These are phyloP conservation scores for Penicillium salamii DNA, from an alignment of 495 filamentous ascomycete genomes.

Conservation along the genomic window DNA sequence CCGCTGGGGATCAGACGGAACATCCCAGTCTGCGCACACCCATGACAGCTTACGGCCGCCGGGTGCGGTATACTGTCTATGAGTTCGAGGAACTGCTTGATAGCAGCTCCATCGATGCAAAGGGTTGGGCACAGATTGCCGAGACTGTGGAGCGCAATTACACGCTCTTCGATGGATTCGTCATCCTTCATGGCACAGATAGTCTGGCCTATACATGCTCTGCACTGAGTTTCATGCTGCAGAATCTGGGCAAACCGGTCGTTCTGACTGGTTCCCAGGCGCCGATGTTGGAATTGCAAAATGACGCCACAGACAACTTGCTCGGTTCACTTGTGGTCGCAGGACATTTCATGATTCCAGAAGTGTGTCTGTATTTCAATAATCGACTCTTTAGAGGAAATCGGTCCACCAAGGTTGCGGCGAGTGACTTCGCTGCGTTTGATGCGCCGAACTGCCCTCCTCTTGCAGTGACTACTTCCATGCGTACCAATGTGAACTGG, in stretches of 20 bases:
- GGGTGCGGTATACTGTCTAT: conserved; percentile 79
- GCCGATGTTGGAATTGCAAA: conserved; percentile 88
- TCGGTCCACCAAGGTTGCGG: conserved; percentile 83
- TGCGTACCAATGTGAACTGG: conserved; percentile 84
- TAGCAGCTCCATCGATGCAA: conserved; percentile 85
- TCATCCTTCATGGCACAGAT: conserved; percentile 95
- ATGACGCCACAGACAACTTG: conserved; percentile 94
- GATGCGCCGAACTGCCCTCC: conserved; percentile 79
- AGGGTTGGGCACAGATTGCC: conserved; percentile 89
- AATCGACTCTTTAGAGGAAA: conserved; percentile 91
- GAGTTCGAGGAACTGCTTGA: conserved; percentile 89
- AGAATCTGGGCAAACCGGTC: conserved; percentile 87
- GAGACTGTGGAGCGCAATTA: conserved; percentile 71
- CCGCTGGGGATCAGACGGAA: conserved; percentile 36
- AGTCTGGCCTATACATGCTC: conserved; percentile 89
- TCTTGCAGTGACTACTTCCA: conserved; percentile 74
- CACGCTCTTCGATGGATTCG: conserved; percentile 87
- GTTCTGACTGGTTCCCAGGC: conserved; percentile 90
- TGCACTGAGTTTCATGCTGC: conserved; percentile 91
- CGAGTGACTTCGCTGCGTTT: conserved; percentile 84
- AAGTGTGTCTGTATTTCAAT: conserved; percentile 95
- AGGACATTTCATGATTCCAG: conserved; percentile 93
- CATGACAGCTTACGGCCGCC: conserved; percentile 72
- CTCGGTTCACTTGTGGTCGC: conserved; percentile 91
- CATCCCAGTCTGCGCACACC: conserved; percentile 74